Evolutionary conservation across 2,329 filamentous ascomycete genomes (phyloP), one percentile per base, ranked within the genome.

Genomic region (Xylaria sp.): DNA sequence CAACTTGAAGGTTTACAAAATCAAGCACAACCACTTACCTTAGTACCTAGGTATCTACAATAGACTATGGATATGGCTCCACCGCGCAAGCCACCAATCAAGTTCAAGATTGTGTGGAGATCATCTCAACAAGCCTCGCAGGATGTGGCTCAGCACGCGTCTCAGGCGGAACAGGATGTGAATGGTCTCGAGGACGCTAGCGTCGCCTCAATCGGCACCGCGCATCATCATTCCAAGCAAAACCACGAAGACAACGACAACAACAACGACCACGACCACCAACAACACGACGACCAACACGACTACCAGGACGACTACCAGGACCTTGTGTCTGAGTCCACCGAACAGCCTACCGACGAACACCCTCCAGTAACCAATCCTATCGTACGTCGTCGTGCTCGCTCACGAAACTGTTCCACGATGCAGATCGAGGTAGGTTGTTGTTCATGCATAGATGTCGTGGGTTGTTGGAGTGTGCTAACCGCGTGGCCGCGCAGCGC

Each of bases 401-500:
- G 47, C 39, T 44, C 31, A 13, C 33, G 5, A 20, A 54, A 58
- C 42, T 25, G 36, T 15, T 25, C 4, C 67, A 72, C 56, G 13
- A 77, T 77, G 75, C 71, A 73, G 64, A 69, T 76, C 67, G 74
- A 76, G 47, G 75, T 76, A 66, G 67, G 73, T 71, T 25, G 33
- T 42, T 20, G 6, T 22, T 44, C 42, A 20, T 20, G 47, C 55
- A 58, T 25, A 50, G 11, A 60, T 15, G 10, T 25, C 17, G 38
- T 27, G 27, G n/a, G 22, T 49, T 13, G 20, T 69, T 27, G 27
- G n/a, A n/a, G 49, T 13, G 20, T 69, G 65, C 73, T 78, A 65
- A 76, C 64, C 65, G 57, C 38, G 64, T 69, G 51, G 9, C 55
- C 64, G 82, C 90, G 76, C 92, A 97, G 87, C 89, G 96, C 77